These are phyloP conservation scores for Lecanosticta acicola DNA, from an alignment of 2,329 filamentous ascomycete genomes.

Conservation along the genomic window DNA sequence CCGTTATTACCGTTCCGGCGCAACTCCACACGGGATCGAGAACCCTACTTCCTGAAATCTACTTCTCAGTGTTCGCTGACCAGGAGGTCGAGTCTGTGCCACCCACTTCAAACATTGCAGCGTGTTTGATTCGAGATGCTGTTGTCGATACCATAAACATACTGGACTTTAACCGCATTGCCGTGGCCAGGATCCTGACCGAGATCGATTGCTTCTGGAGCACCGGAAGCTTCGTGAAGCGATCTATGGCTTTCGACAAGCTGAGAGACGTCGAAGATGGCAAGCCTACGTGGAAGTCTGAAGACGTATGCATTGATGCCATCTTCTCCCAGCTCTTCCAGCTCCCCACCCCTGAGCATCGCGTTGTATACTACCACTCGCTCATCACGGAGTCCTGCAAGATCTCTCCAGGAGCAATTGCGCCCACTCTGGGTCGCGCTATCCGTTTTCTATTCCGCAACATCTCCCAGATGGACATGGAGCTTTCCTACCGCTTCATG, in stretches of 20 bases:
- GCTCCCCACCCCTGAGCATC: slow-evolving; percentile 81
- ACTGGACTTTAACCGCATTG: slow-evolving; percentile 84
- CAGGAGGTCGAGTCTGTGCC: slow-evolving; percentile 85
- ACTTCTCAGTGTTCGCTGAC: slow-evolving; percentile 83
- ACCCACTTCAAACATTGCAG: slow-evolving; percentile 65
- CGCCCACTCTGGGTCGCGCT: slow-evolving; percentile 84
- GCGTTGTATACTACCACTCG: slow-evolving; percentile 93
- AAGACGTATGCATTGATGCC: slow-evolving; percentile 94
- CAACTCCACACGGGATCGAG: slow-evolving; percentile 68
- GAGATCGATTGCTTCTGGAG: slow-evolving; percentile 94
- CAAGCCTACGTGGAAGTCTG: slow-evolving; percentile 87
- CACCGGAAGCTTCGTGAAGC: slow-evolving; percentile 83
- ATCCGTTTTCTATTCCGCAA: slow-evolving; percentile 88
- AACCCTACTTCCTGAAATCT: slow-evolving; percentile 83
- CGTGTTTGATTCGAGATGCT: slow-evolving; percentile 77
- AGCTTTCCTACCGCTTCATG: slow-evolving; percentile 79
- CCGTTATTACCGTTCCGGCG: slow-evolving; percentile 67
- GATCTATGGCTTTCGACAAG: slow-evolving; percentile 86
- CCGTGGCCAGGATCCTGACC: slow-evolving; percentile 81
- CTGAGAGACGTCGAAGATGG: slow-evolving; percentile 62
- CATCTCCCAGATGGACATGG: slow-evolving; percentile 75
- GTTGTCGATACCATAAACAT: slow-evolving; percentile 91
- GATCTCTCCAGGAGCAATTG: slow-evolving; percentile 91
- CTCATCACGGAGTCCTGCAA: slow-evolving; percentile 94
- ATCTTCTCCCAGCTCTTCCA: slow-evolving; percentile 94